Base-by-base conservation (phyloP, 1,139 yeast genomes). In the Suhomyces taliae region DNA sequence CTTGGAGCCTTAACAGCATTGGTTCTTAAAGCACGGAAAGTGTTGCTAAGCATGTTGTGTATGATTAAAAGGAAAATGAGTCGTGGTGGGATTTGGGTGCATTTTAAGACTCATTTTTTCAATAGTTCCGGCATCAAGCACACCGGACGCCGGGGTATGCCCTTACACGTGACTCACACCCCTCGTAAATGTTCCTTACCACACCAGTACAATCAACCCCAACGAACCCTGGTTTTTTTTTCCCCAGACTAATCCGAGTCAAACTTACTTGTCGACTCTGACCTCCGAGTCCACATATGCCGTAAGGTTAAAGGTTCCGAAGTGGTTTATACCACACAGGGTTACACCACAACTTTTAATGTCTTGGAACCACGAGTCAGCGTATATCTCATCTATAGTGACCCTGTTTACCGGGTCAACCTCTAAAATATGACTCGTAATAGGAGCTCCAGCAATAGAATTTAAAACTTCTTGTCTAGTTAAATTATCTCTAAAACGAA, bases 11-110 rank as follows among this genome's bases (percentile, higher is more conserved):
- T 38, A 44, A 45, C 47, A 41, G 58, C 49, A 24, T 51, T 58
- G 40, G 50, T 43, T 52, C 64, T 60, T 34, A 61, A 50, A 4
- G 65, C 52, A 51, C 67, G 67, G 43, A 62, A 53, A n/a, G 61
- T 51, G 34, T 53, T 41, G 34, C 60, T 50, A 45, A 61, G 54
- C 65, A 62, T 62, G 12, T 48, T 34, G 31, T 27, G 36, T 26
- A 31, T 33, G 38, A 29, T 29, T 29, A 11, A 5, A 29, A 29
- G 24, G 24, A 19, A 12, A n/a, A 14, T 29, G 34, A 12, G 26
- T 8, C 9, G 34, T 8, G 31, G 33, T 27, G 37, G 29, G 44
- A 15, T 7, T 34, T 11, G 34, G 14, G 15, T n/a, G 19, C 34
- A 27, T 37, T 14, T 38, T 41, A 45, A 46, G 48, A 46, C 49